These are phyloP conservation scores for Begonia fuchsioides DNA, from an alignment of 306 rosid species.

Conservation along the genomic window DNA sequence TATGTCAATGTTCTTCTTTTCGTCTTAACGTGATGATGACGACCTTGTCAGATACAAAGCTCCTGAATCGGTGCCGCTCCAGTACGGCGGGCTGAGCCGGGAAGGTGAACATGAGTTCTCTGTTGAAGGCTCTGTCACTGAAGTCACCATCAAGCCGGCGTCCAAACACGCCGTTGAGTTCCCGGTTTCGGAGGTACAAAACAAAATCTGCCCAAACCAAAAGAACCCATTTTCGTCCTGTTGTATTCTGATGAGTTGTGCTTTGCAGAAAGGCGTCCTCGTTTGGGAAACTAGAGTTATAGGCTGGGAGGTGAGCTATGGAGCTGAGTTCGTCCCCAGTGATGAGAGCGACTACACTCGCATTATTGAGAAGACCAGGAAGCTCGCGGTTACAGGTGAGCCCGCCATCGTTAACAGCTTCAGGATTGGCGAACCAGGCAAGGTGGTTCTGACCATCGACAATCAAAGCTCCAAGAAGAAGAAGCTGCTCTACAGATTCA, in stretches of 20 bases:
- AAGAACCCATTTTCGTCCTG: too few relatives aligned
- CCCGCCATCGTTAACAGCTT: slow-evolving; percentile 48
- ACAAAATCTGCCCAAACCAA: neutral
- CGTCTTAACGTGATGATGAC: neutral
- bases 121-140: slow-evolving; percentile 49
- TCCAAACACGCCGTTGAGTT: slow-evolving; percentile 52
- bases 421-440: slow-evolving; percentile 62
- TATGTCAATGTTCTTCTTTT: neutral
- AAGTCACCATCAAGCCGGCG: slow-evolving; percentile 56
- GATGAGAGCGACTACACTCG: slow-evolving; percentile 70
- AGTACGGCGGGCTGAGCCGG: slow-evolving; percentile 78
- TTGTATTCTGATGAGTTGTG: neutral
- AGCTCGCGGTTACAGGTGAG: slow-evolving; percentile 46
- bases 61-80: slow-evolving; percentile 73
- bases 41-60: slow-evolving; percentile 53
- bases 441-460: slow-evolving; percentile 65
- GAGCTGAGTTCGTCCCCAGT: slow-evolving; percentile 68
- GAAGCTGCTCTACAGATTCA: slow-evolving; percentile 85
- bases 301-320: slow-evolving; percentile 82
- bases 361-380: slow-evolving; percentile 65
- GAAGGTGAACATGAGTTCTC: slow-evolving; percentile 72
- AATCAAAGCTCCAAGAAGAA: slow-evolving; percentile 87
- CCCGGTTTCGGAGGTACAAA: slow-evolving; percentile 57
- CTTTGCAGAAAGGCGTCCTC: slow-evolving; percentile 33
- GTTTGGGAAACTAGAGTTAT: slow-evolving; percentile 77